These are phyloP conservation scores for Lasiodiplodia citricola DNA, from an alignment of 2,329 filamentous ascomycete genomes.

Conservation along the genomic window DNA sequence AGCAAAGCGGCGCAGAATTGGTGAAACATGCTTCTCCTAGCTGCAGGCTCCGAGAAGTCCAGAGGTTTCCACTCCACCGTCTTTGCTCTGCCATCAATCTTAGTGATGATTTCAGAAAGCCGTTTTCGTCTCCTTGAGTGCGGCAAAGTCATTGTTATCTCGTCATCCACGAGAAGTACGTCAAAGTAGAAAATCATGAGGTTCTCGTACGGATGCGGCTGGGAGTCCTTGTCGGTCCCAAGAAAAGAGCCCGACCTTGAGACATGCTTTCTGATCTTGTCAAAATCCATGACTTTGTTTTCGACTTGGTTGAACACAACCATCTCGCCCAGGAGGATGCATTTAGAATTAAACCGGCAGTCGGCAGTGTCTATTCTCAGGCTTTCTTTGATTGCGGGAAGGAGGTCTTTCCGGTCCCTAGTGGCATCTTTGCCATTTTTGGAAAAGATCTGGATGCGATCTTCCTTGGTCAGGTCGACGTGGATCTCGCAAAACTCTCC, in stretches of 20 bases:
- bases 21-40: constrained; percentile 58
- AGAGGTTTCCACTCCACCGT: constrained; percentile 71
- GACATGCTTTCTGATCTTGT: constrained; percentile 83
- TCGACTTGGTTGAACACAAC: constrained; percentile 75
- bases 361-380: constrained; percentile 64
- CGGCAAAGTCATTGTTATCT: constrained; percentile 56
- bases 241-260: constrained; percentile 73
- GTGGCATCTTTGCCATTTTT: constrained; percentile 94
- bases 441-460: constrained; percentile 80
- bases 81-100: constrained; percentile 66
- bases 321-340: constrained; percentile 84
- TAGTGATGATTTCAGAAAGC: constrained; percentile 62
- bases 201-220: constrained; percentile 60
- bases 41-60: constrained; percentile 64
- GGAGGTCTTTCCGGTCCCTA: constrained; percentile 66
- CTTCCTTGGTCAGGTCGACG: constrained; percentile 66
- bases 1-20: constrained; percentile 72
- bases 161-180: constrained; percentile 61
- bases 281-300: constrained; percentile 72
- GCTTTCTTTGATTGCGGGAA: constrained; percentile 67
- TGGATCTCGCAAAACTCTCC: constrained; percentile 93
- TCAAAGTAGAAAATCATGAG: constrained; percentile 68
- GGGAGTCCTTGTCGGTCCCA: constrained; percentile 71
- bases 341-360: constrained; percentile 66
- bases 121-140: constrained; percentile 66